Evolutionary conservation across 129 eudicot species (phyloP), one percentile per base, ranked within the genome.

Genomic region (Solidago caesia): DNA sequence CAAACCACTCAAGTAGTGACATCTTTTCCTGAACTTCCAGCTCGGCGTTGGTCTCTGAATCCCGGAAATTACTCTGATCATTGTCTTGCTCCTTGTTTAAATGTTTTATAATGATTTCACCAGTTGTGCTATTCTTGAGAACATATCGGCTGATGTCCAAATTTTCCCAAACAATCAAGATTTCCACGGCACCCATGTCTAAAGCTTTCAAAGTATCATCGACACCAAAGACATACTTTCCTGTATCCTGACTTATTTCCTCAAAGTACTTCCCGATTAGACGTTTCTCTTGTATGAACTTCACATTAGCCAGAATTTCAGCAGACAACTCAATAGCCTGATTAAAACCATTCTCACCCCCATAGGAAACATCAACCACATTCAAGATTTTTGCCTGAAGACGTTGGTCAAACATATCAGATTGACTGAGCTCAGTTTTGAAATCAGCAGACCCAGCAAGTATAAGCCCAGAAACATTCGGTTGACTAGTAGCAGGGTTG

Each of bases 121-220:
- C 71, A 3, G 81, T 44, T 2, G 65, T 4, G 42, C 5, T 49
- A 48, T 83, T 79, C 41, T 83, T 83, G 29, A 83, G 56, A 42
- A 47, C 59, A 55, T 59, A 79, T 48, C 86, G 72, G 29, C 7
- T 68, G 3, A 78, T 78, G 14, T 83, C 86, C 26, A 83, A 68
- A 63, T 83, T 78, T 58, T 83, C 83, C 86, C 83, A 83, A 29
- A 83, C 83, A 49, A 83, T 83, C 5, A 83, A 80, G 12, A 53
- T 79, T 41, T 83, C 86, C n/a, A 83, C 83, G 5, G 83, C 86
- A 26, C 86, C 86, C 86, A 83, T 83, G 16, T 83, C 86, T 21
- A 83, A 43, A 53, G 83, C 83, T 64, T 79, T 83, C 72, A 83
- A 25, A 8, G 86, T 83, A 64, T 83, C 83, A 3, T 83, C 86